Conservation (phyloP, 2,329 filamentous ascomycete species). For the Nannizzia gypsea region DNA sequence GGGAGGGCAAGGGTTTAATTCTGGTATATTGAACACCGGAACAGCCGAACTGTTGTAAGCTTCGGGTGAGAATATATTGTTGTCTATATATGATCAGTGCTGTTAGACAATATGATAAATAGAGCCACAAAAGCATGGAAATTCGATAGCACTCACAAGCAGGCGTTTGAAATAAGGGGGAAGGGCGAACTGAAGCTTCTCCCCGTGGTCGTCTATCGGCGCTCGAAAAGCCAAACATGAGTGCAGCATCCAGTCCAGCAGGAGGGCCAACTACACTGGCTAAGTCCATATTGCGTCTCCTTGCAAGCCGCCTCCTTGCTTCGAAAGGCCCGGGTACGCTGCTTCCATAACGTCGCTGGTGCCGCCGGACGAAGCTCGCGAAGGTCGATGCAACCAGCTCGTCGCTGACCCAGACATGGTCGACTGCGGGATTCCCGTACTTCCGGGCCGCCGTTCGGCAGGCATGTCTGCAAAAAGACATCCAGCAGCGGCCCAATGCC, state of each 20-base stretch:
- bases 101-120: background rate
- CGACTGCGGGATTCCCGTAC: constrained; percentile 15
- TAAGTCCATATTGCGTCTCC: constrained; percentile 43
- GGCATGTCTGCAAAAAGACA: constrained; percentile 35
- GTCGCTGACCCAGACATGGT: constrained; percentile 38
- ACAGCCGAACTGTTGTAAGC: background rate
- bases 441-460: constrained; percentile 28
- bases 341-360: constrained; percentile 45
- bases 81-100: background rate
- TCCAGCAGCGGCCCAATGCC: constrained; percentile 13
- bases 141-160: background rate
- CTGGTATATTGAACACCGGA: background rate
- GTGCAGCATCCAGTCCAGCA: constrained; percentile 27
- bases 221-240: constrained; percentile 34
- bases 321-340: constrained; percentile 52
- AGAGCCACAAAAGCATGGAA: background rate
- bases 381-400: constrained; percentile 37
- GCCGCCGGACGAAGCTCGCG: constrained; percentile 33
- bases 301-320: constrained; percentile 44
- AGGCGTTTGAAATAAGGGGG: background rate
- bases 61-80: background rate
- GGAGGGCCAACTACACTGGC: constrained; percentile 25
- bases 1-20: background rate
- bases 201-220: background rate
- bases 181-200: background rate